phyloP scores from a whole-genome alignment of 768 basidiomycete genomes.

The Suillus hirtellus region DNA sequence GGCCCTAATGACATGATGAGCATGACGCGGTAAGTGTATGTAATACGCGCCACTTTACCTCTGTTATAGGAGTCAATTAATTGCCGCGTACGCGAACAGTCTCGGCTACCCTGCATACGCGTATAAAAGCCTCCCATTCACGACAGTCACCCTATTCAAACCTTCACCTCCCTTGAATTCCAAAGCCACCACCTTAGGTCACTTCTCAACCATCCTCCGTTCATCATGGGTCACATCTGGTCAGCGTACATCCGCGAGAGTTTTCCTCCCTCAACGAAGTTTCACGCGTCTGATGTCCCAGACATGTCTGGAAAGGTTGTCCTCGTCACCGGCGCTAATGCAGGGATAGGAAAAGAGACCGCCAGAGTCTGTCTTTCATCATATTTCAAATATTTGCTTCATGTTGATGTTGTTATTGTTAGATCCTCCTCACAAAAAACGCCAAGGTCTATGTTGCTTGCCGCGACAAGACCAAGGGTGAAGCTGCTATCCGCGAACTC shows the following conservation, averaged over 20 bases:
- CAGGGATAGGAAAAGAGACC: conserved; percentile 50
- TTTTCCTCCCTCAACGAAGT: conserved; percentile 26
- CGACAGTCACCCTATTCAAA: no score
- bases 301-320: conserved; percentile 36
- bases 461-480: conserved; percentile 38
- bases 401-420: background rate
- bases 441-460: conserved; percentile 54
- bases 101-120: no score
- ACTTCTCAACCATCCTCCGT: background rate
- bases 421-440: conserved; percentile 44
- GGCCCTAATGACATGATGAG: no score
- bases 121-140: no score
- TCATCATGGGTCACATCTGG: conserved; percentile 12
- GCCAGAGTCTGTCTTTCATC: conserved; percentile 13
- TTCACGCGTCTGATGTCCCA: conserved; percentile 31
- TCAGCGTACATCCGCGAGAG: conserved; percentile 12
- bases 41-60: no score
- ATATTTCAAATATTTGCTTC: background rate
- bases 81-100: no score
- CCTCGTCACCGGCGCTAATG: conserved; percentile 47
- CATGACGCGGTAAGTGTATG: no score
- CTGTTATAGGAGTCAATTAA: no score
- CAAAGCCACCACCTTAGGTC: no score
- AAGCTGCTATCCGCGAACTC: conserved; percentile 41
- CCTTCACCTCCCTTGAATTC: background rate